Percentiles rank a stretch among this genome's conserved stretches.
phyloP scores from a whole-genome alignment of 257 asterid species.

The Ilex aquifolium region DNA sequence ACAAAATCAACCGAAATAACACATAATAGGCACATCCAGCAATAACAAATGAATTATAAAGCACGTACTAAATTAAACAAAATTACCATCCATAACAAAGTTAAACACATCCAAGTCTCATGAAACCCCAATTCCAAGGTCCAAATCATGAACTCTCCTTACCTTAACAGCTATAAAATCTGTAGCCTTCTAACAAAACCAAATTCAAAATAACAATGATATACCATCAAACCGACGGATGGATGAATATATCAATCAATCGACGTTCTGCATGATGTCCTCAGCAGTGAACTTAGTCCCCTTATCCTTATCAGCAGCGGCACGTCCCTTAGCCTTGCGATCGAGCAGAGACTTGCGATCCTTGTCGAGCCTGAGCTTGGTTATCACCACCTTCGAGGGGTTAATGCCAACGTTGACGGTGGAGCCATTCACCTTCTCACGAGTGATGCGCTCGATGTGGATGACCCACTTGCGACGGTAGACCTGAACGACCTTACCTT shows the following conservation, averaged over 20 bases:
- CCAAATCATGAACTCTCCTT: no score
- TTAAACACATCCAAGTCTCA: no score
- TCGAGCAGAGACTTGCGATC: constrained; percentile 60
- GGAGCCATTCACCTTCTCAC: constrained; percentile 74
- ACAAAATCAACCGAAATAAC: no score
- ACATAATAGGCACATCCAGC: no score
- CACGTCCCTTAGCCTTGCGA: constrained; percentile 72
- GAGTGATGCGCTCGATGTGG: constrained; percentile 65
- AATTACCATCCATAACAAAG: no score
- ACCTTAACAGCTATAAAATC: no score
- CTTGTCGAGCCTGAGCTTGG: constrained; percentile 65
- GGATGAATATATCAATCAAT: constrained; percentile 18
- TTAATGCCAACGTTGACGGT: constrained; percentile 69
- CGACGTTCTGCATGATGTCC: constrained; percentile 62
- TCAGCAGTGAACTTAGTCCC: constrained; percentile 64
- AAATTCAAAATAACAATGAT: neutral
- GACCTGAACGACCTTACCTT: constrained; percentile 60
- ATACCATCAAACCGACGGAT: no score
- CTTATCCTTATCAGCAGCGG: constrained; percentile 65
- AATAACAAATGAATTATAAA: no score
- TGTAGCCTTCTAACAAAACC: no score
- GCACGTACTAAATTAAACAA: no score
- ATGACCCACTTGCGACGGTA: constrained; percentile 77
- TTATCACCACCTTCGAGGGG: constrained; percentile 57
- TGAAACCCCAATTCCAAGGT: no score